phyloP scores from a whole-genome alignment of 2,329 filamentous ascomycete genomes.

The Pseudocercospora vitis region DNA sequence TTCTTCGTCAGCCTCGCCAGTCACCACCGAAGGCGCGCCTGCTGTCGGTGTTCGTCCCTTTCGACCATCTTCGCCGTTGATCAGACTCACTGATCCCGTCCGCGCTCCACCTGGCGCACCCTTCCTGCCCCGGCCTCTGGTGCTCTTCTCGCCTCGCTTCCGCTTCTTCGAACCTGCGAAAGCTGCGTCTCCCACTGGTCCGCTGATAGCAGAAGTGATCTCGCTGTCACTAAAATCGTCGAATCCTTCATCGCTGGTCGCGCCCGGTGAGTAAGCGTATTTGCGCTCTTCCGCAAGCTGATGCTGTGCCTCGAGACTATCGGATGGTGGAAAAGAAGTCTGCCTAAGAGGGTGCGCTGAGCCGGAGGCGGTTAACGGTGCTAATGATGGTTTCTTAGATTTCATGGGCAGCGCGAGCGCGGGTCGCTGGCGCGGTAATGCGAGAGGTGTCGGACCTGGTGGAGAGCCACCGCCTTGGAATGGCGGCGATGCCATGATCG shows the following conservation, averaged over 20 bases:
- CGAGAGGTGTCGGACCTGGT: slow-evolving; percentile 26
- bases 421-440: slow-evolving; percentile 58
- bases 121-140: slow-evolving; percentile 30
- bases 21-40: slow-evolving; percentile 35
- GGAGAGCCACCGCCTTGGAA: slow-evolving; percentile 27
- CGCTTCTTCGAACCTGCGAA: slow-evolving; percentile 27
- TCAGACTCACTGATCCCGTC: slow-evolving; percentile 27
- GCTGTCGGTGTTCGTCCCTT: slow-evolving; percentile 26
- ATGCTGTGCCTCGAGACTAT: slow-evolving; percentile 54
- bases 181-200: slow-evolving; percentile 44
- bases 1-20: slow-evolving; percentile 44
- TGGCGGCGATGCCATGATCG: slow-evolving; percentile 29
- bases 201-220: slow-evolving; percentile 35
- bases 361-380: slow-evolving; percentile 48
- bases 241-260: slow-evolving; percentile 28
- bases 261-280: slow-evolving; percentile 30
- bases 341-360: slow-evolving; percentile 72
- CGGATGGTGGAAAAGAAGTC: slow-evolving; percentile 70
- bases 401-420: slow-evolving; percentile 55
- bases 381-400: slow-evolving; percentile 69
- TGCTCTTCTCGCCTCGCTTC: slow-evolving; percentile 32
- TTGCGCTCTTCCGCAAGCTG: slow-evolving; percentile 24
- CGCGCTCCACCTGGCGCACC: slow-evolving; percentile 10
- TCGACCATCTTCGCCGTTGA: slow-evolving; percentile 38
- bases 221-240: slow-evolving; percentile 40